phyloP scores from a whole-genome alignment of 2,329 filamentous ascomycete genomes.

The Hyphodiscus sp. region DNA sequence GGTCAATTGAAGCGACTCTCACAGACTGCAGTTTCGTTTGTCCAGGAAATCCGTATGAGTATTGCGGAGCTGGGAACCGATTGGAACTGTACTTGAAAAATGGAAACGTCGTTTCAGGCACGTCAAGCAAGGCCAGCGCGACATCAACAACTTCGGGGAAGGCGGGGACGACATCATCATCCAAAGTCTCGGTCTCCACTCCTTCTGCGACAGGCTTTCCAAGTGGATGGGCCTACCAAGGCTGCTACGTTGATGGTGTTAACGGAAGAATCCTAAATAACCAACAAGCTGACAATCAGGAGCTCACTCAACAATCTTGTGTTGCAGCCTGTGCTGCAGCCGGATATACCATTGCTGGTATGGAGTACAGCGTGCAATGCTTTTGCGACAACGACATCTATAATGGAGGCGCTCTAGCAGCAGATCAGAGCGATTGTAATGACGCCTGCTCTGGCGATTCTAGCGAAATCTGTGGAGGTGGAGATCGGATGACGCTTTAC shows the following conservation, averaged over 20 bases:
- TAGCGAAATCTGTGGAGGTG: conserved; percentile 30
- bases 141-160: neutral
- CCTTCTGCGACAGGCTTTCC: conserved; percentile 12
- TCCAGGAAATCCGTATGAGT: conserved; percentile 27
- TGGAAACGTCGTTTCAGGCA: neutral
- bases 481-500: conserved; percentile 24
- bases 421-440: conserved; percentile 26
- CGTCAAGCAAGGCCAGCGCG: neutral
- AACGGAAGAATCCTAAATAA: conserved; percentile 15
- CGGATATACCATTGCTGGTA: conserved; percentile 19
- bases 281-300: conserved; percentile 12
- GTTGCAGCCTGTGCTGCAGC: conserved; percentile 21
- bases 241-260: conserved; percentile 19
- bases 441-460: conserved; percentile 26
- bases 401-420: conserved; percentile 17
- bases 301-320: conserved; percentile 28
- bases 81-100: conserved; percentile 20
- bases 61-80: conserved; percentile 30
- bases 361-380: conserved; percentile 17
- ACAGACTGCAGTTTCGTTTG: conserved; percentile 24
- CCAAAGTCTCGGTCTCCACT: neutral
- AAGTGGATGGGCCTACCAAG: conserved; percentile 18
- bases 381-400: conserved; percentile 26
- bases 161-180: neutral
- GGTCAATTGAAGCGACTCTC: conserved; percentile 13